Base-by-base conservation (phyloP, 352 stramenopile genomes). In the Phytophthora gonapodyides region DNA sequence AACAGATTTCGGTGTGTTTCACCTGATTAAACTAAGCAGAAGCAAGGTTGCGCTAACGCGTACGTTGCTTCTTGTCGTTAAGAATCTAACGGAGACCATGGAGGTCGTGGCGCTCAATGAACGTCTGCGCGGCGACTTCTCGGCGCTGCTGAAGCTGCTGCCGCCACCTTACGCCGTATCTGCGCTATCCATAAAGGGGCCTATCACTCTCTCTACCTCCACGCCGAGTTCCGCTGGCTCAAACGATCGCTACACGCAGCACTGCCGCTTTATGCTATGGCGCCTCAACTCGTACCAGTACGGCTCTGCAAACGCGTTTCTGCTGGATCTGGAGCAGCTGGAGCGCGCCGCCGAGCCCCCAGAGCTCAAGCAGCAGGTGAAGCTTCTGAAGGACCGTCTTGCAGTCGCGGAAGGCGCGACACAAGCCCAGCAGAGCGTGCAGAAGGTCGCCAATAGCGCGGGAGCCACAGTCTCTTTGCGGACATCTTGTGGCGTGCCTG, bases 211-310 rank as follows among this genome's bases (percentile, higher is more conserved):
- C 2, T 17, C 44, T 30, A 8, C 49, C 41, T 51, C 44, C 57
- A 35, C 24, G n/a, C 8, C 50, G 40, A 30, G 33, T 24, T 7
- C 24, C 6, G 57, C 58, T 44, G 6, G 21, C 30, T 31, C 43
- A 34, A 41, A 0, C n/a, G 56, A 67, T 36, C 45, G 38, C 38
- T 71, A 65, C 37, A 51, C 63, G 56, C 59, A 64, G 48, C 75
- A 82, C 66, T 78, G 67, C 48, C 69, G 62, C 56, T 49, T 67
- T 5, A 75, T 88, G 54, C 49, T 82, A 17, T 65, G 61, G 50
- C 70, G 76, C 27, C 67, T 88, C 48, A 88, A 88, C 58, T 78
- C 75, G 41, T 88, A 88, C 50, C 70, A 89, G 41, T 91, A 88
- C 63, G 71, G 62, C 34, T 76, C 80, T 19, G 52, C 61, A n/a